A percentile compares a stretch with the other conserved stretches of the same genome.
Evolutionary conservation across 2,329 filamentous ascomycete species (phyloP).

Genomic region (Dothidotthia symphoricarpi): DNA sequence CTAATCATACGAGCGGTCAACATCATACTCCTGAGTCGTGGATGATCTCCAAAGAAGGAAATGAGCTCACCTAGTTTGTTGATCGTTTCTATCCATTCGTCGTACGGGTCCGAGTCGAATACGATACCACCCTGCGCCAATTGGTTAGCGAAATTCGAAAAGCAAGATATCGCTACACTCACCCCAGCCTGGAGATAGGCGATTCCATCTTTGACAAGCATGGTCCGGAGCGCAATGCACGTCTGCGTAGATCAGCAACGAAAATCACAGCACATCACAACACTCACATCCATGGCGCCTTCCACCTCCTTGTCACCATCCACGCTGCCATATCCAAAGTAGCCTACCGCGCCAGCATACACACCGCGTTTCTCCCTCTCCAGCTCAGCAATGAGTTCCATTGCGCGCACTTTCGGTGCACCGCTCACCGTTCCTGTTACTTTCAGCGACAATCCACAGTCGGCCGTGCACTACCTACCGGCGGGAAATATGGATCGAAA

Average conservation of each 20-base stretch:
- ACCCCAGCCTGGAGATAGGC: constrained; percentile 81
- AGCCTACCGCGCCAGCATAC: constrained; percentile 94
- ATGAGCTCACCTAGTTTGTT: constrained; percentile 72
- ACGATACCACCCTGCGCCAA: constrained; percentile 37
- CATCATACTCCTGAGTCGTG: constrained; percentile 6
- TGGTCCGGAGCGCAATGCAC: constrained; percentile 78
- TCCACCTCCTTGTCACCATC: constrained; percentile 62
- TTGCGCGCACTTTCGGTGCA: constrained; percentile 91
- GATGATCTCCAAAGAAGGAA: constrained; percentile 4
- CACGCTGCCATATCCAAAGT: constrained; percentile 84
- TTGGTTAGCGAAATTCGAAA: constrained; percentile 18
- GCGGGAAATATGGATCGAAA: constrained; percentile 97
- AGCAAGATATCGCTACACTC: constrained; percentile 54
- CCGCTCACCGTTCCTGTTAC: constrained; percentile 73
- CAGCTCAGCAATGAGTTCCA: constrained; percentile 94
- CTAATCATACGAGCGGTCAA: constrained; percentile 31
- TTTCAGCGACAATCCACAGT: constrained; percentile 12
- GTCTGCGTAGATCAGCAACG: constrained; percentile 39
- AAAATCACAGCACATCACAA: neutral
- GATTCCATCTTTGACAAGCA: constrained; percentile 87
- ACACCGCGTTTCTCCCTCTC: constrained; percentile 92
- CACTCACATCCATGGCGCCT: constrained; percentile 75
- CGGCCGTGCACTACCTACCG: constrained; percentile 48
- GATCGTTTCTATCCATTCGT: constrained; percentile 95
- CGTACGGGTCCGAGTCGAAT: constrained; percentile 76